Percentiles rank a stretch among this genome's conserved stretches.
phyloP scores from a whole-genome alignment of 208 protist genomes.

The Trypanosoma avium region DNA sequence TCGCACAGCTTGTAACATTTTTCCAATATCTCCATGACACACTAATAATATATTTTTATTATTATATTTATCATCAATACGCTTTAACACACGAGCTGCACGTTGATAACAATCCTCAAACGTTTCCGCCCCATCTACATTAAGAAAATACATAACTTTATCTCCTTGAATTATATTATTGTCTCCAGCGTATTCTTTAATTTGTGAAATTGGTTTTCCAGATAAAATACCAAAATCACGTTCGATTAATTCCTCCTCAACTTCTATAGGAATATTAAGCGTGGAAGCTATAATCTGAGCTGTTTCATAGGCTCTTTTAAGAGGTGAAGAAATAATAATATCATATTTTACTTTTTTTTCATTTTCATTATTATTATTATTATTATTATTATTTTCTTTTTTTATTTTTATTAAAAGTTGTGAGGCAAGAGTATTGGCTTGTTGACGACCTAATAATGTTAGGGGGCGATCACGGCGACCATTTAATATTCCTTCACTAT shows the following conservation, averaged over 20 bases:
- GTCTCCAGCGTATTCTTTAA: conserved; percentile 64
- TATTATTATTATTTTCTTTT: too few species aligned
- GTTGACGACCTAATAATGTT: conserved; percentile 58
- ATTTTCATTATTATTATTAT: too few species aligned
- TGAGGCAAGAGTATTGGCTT: conserved; percentile 64
- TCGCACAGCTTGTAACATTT: conserved; percentile 81
- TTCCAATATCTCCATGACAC: conserved; percentile 91
- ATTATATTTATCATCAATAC: conserved; percentile 49
- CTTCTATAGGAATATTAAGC: conserved; percentile 42
- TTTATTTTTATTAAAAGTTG: too few species aligned
- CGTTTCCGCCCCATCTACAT: conserved; percentile 61
- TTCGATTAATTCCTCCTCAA: conserved; percentile 71
- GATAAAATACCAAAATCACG: conserved; percentile 87
- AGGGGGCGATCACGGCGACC: conserved; percentile 83
- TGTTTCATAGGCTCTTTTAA: conserved; percentile 70
- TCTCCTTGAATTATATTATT: conserved; percentile 76
- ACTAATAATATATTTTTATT: conserved; percentile 80
- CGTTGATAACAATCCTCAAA: conserved; percentile 79
- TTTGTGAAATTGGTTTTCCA: conserved; percentile 72
- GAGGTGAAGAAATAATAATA: conserved; percentile 76
- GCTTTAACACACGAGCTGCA: conserved; percentile 54
- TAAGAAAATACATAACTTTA: conserved; percentile 85
- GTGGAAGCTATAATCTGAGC: conserved; percentile 51
- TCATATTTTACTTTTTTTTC: conserved; percentile 41
- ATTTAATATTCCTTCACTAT: conserved; percentile 76